Evolutionary conservation across 441 rosid genomes (phyloP).

Genomic region (Croton setiger): DNA sequence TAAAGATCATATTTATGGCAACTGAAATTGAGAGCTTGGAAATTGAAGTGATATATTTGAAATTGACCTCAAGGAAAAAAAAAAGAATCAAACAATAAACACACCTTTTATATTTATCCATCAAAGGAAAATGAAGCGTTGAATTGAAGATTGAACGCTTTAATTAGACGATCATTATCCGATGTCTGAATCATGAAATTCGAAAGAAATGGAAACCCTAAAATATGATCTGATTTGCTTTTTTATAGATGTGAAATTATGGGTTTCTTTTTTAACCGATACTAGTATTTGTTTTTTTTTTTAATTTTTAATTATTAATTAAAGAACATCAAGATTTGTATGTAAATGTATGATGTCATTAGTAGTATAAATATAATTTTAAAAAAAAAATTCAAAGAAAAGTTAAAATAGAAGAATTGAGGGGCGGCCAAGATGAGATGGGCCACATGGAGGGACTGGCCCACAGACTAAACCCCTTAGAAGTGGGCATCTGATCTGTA

Average conservation of each 20-base stretch:
- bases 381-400: not conserved
- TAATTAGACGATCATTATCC: slow-evolving; percentile 6
- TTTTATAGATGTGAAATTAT: slow-evolving; percentile 28
- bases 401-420: not conserved
- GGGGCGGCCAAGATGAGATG: slow-evolving; percentile 12
- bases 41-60: not conserved
- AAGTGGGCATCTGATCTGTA: slow-evolving; percentile 10
- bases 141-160: slow-evolving; percentile 16
- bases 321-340: not conserved
- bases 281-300: no score
- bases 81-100: slow-evolving; percentile 4
- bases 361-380: not conserved
- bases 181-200: slow-evolving; percentile 13
- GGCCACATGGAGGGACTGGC: slow-evolving; percentile 13
- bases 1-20: not conserved
- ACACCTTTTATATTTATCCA: slow-evolving; percentile 39
- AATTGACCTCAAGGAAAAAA: not conserved
- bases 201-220: slow-evolving; percentile 42
- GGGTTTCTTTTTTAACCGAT: not conserved
- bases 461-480: not conserved
- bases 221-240: slow-evolving; percentile 25
- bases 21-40: not conserved
- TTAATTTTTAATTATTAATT: not conserved
- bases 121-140: slow-evolving; percentile 23
- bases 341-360: not conserved